phyloP scores from a whole-genome alignment of 768 basidiomycete genomes.

The Suillus americanus region DNA sequence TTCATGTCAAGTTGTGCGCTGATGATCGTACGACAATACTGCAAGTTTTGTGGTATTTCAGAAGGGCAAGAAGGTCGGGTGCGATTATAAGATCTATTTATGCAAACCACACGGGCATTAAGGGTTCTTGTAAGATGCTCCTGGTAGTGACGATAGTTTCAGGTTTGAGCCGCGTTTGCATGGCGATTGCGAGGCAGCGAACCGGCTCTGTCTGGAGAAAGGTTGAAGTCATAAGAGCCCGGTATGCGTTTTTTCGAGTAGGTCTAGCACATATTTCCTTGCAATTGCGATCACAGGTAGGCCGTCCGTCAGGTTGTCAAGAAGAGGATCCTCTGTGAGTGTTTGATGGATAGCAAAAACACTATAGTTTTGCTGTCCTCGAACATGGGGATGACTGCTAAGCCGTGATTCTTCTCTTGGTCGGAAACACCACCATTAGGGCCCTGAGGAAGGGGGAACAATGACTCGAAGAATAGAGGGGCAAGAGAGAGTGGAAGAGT shows the following conservation, averaged over 20 bases:
- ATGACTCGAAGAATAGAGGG: conserved; percentile 33
- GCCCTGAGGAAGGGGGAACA: conserved; percentile 31
- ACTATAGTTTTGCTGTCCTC: conserved; percentile 23
- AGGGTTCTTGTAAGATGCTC: conserved; percentile 24
- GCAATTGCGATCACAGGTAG: conserved; percentile 14
- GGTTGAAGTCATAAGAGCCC: conserved; percentile 19
- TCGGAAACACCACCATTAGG: conserved; percentile 10
- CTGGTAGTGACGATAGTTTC: conserved; percentile 30
- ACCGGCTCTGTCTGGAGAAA: conserved; percentile 23
- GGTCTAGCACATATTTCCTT: conserved; percentile 16
- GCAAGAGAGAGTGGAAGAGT: conserved; percentile 30
- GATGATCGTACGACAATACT: conserved; percentile 9
- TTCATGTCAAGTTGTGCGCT: conserved; percentile 12
- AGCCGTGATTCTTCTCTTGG: conserved; percentile 18
- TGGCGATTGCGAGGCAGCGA: conserved; percentile 31
- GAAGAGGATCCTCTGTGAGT: conserved; percentile 17
- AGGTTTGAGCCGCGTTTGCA: conserved; percentile 19
- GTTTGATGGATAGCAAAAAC: conserved; percentile 29
- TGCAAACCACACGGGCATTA: conserved; percentile 20
- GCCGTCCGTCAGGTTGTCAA: conserved; percentile 12
- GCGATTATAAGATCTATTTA: conserved; percentile 29
- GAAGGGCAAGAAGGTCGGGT: conserved; percentile 23
- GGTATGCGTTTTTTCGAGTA: conserved; percentile 18
- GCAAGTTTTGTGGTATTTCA: conserved; percentile 20
- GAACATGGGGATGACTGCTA: conserved; percentile 20